Base-by-base conservation (phyloP, 1,284 basidiomycete species). In the Pseudozyma sp. region DNA sequence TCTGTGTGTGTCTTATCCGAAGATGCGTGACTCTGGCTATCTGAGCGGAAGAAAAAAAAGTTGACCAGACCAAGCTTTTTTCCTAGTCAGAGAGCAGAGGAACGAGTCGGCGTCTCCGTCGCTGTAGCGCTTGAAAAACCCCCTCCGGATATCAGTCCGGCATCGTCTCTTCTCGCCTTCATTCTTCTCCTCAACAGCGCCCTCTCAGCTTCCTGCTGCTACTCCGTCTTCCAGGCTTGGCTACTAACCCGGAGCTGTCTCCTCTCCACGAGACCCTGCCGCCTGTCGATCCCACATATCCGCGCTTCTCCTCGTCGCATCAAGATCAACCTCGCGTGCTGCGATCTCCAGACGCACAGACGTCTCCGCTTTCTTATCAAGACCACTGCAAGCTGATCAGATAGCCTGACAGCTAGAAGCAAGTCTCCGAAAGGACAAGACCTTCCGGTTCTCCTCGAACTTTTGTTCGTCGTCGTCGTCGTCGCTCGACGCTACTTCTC, bases 81-180 rank as follows among this genome's bases (percentile, higher is more conserved):
- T 53, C 35, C 29, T 16, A 37, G n/a, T n/a, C 17, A 11, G 24
- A 24, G 24, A 24, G 24, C 24, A 24, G 24, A 24, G 17, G 34
- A 16, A n/a, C 34, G 16, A 24, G 30, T 37, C 37, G 43, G 52
- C 52, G 24, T 24, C 24, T 24, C 24, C 24, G 24, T 24, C n/a
- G 24, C 42, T 47, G 33, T 31, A 44, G n/a, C 13, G 24, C 30
- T 43, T 45, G 29, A 40, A 52, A 55, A 54, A 16, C 42, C 52
- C 45, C 54, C 49, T 59, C 59, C 68, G 68, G 68, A 71, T 71
- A 71, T 67, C 68, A 71, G 63, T 58, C 68, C 68, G 68, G 68
- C 59, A 59, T 66, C 37, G 31, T 31, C 39, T 51, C 45, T 51
- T 58, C 46, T 54, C 39, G 52, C 49, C 50, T 31, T 35, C 56